Evolutionary conservation across 768 basidiomycete genomes (phyloP), one percentile per base, ranked within the genome.

Genomic region (Amanita muscaria): DNA sequence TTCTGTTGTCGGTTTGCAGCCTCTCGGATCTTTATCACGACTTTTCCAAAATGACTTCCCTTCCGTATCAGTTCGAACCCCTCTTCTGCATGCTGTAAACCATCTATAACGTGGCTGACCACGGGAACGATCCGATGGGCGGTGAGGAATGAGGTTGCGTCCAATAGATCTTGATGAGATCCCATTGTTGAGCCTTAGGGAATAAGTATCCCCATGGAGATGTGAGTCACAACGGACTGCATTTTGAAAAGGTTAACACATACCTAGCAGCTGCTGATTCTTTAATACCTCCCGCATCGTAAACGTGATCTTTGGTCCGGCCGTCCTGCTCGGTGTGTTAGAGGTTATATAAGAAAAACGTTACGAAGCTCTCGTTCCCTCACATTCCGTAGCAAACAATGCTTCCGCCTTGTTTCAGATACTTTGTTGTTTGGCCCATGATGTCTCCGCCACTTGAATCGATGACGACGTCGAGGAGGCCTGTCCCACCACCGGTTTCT

Each of bases 181-280:
- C 87, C 88, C 87, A 91, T 88, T 21, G 81, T 88, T 1, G 85
- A 85, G 27, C 87, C 88, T 88, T 47, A 34, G 10, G 46, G 7
- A 14, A 11, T 4, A 14, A 15, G 31, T 32, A 14, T 2, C 18
- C 15, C n/a, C 2, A 19, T 16, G 4, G 18, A 36, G 34, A 9
- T 10, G 19, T 36, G 10, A 36, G n/a, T 19, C 19, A 15, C n/a
- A 2, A n/a, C 11, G 31, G 24, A 9, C n/a, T 19, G 9, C 11
- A 33, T 3, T 22, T n/a, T 18, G 6, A 23, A 4, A n/a, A 10
- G 21, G 3, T n/a, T n/a, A n/a, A n/a, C n/a, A 58, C 70, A 33
- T 33, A 87, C 88, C 88, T 24, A 87, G 67, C 31, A 92, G 64
- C 49, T 79, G 76, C 32, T 83, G 77, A 53, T 87, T 82, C 53